phyloP scores from a whole-genome alignment of 1,139 yeast genomes.

The Lizanozyma gosingica region DNA sequence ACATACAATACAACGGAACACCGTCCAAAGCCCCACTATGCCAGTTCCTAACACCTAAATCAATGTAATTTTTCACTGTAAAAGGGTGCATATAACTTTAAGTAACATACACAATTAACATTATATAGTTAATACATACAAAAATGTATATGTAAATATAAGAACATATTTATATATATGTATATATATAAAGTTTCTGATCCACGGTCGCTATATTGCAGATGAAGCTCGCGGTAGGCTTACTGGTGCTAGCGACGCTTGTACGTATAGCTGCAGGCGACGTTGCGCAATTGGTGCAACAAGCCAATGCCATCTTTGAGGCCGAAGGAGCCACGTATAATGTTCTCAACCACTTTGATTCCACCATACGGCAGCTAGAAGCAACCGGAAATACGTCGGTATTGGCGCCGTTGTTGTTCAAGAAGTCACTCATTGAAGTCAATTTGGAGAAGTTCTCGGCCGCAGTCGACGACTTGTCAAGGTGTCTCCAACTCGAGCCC shows the following conservation, averaged over 20 bases:
- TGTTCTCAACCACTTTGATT: not conserved
- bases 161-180: no score
- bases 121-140: no score
- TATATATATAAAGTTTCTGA: no score
- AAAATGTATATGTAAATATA: no score
- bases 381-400: not conserved
- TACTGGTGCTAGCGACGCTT: not conserved
- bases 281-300: not conserved
- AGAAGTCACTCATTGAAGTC: conserved; percentile 33
- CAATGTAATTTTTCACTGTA: no score
- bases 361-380: not conserved
- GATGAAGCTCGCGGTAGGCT: not conserved
- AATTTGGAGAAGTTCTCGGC: conserved; percentile 23
- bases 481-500: conserved; percentile 24
- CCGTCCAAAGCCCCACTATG: no score
- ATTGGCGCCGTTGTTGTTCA: conserved; percentile 11
- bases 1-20: no score
- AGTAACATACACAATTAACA: no score
- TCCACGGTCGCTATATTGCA: no score
- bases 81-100: no score
- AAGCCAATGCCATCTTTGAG: not conserved
- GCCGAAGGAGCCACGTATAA: not conserved
- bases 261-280: not conserved
- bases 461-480: conserved; percentile 27
- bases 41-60: no score